These are phyloP conservation scores for Wallemia ichthyophaga DNA, from an alignment of 1,284 basidiomycete species.

Conservation along the genomic window DNA sequence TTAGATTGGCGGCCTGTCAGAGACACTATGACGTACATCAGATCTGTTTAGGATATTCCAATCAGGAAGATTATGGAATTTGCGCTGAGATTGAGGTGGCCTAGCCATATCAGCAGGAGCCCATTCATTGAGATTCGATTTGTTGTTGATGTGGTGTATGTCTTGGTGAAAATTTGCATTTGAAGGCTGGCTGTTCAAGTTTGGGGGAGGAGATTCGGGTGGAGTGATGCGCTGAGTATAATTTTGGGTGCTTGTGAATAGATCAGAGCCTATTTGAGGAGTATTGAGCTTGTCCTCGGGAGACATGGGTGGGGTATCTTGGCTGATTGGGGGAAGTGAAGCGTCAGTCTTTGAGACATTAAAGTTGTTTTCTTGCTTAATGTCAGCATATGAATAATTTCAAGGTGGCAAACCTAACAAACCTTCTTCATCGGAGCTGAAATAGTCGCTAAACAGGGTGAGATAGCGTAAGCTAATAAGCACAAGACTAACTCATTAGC, in stretches of 20 bases:
- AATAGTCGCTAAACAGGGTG: neutral
- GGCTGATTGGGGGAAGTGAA: neutral
- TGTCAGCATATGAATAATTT: neutral
- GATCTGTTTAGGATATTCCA: neutral
- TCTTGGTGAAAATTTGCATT: neutral
- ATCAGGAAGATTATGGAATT: neutral
- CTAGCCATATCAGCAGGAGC: neutral
- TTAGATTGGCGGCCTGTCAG: neutral
- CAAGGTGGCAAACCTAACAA: neutral
- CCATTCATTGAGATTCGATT: neutral
- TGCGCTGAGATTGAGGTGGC: neutral
- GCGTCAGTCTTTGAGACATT: neutral
- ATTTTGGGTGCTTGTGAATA: neutral
- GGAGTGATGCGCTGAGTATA: neutral
- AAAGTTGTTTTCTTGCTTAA: neutral
- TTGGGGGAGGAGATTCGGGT: neutral
- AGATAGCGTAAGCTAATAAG: neutral
- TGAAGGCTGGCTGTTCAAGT: neutral
- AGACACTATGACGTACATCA: neutral
- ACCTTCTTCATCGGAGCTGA: neutral
- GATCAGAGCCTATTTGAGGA: neutral
- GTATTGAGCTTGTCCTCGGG: neutral
- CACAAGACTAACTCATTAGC: neutral
- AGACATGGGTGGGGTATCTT: neutral
- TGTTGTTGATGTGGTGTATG: neutral